Evolutionary conservation across 2,329 filamentous ascomycete genomes (phyloP).

Genomic region (Elsinoe perseae): DNA sequence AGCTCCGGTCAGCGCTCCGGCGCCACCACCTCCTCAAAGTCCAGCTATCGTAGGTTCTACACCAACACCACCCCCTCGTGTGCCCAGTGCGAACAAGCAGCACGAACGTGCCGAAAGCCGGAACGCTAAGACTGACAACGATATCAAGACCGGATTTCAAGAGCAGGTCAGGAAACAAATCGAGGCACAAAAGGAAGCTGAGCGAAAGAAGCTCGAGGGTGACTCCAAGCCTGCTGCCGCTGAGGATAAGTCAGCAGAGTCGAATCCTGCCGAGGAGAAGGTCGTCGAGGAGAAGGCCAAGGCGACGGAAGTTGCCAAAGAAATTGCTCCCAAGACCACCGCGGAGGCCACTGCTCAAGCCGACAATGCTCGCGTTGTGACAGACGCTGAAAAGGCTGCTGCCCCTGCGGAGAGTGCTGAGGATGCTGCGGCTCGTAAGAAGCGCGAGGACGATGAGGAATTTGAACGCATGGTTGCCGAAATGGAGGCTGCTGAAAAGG

Average conservation of each 20-base stretch:
- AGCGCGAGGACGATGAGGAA: slow-evolving; percentile 37
- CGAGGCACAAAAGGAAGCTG: slow-evolving; percentile 26
- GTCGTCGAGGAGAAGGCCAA: slow-evolving; percentile 31
- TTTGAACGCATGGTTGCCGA: slow-evolving; percentile 58
- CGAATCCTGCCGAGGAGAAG: slow-evolving; percentile 34
- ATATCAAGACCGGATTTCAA: slow-evolving; percentile 56
- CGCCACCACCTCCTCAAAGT: slow-evolving; percentile 50
- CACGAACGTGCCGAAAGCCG: slow-evolving; percentile 66
- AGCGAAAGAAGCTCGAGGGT: slow-evolving; percentile 27
- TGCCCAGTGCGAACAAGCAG: slow-evolving; percentile 54
- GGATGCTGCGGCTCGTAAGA: slow-evolving; percentile 26
- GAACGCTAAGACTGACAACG: slow-evolving; percentile 58
- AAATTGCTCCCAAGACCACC: slow-evolving; percentile 40
- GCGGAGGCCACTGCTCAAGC: slow-evolving; percentile 43
- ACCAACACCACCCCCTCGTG: slow-evolving; percentile 63
- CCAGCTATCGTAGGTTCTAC: slow-evolving; percentile 67
- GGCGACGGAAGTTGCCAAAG: slow-evolving; percentile 32
- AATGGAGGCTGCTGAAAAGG: slow-evolving; percentile 40
- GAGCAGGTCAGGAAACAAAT: slow-evolving; percentile 58
- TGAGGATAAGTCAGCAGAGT: slow-evolving; percentile 43
- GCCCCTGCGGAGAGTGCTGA: slow-evolving; percentile 23
- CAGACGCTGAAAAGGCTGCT: slow-evolving; percentile 24
- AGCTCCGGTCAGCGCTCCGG: slow-evolving; percentile 42
- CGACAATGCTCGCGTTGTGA: slow-evolving; percentile 23
- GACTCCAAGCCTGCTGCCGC: slow-evolving; percentile 19